These are phyloP conservation scores for Neonothopanus nambi DNA, from an alignment of 1,284 basidiomycete species.

Conservation along the genomic window DNA sequence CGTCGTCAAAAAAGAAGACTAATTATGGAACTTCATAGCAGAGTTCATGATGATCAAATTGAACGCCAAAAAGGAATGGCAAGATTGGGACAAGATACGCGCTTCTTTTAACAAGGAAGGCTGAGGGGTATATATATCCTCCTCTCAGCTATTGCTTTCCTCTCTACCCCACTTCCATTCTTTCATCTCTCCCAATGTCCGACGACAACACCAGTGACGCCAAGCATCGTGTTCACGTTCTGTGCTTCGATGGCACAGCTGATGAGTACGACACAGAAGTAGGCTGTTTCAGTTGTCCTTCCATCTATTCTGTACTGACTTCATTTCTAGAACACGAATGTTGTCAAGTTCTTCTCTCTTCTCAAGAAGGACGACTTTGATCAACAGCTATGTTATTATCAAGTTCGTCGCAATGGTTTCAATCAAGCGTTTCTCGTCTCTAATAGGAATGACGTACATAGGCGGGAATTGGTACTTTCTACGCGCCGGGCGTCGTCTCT, in stretches of 20 bases:
- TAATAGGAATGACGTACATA: constrained; percentile 22
- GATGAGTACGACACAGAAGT: constrained; percentile 43
- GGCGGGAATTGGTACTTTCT: constrained; percentile 66
- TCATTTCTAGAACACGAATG: constrained; percentile 62
- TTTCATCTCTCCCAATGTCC: constrained; percentile 3
- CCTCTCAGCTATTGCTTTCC: background rate
- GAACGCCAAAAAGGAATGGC: too few species aligned
- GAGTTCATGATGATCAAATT: too few species aligned
- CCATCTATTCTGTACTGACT: background rate
- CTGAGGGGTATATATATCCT: background rate
- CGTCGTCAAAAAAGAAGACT: too few species aligned
- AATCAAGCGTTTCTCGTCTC: background rate
- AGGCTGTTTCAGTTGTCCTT: constrained; percentile 1
- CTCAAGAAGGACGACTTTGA: constrained; percentile 57
- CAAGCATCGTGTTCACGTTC: constrained; percentile 46
- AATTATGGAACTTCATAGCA: too few species aligned
- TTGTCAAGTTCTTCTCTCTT: constrained; percentile 65
- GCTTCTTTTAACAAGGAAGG: too few species aligned
- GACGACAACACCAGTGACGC: background rate
- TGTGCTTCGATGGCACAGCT: constrained; percentile 68
- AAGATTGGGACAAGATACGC: too few species aligned
- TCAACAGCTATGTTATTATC: constrained; percentile 68
- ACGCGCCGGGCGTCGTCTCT: constrained; percentile 52
- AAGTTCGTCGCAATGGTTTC: constrained; percentile 37
- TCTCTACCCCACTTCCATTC: background rate